phyloP scores from a whole-genome alignment of 306 rosid genomes.

The Luffa acutangula region DNA sequence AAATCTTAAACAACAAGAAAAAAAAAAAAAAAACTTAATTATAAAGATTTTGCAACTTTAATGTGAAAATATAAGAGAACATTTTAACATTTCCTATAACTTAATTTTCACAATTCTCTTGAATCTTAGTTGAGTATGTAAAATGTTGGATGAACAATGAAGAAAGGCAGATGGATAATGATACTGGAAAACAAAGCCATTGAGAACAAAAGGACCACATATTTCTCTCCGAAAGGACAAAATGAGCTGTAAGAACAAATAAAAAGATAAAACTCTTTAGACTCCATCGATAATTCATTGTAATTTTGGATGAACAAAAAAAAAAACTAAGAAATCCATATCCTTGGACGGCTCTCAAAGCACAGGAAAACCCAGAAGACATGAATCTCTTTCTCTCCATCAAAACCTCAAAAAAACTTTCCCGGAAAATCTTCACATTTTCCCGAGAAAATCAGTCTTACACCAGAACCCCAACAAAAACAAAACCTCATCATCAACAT shows the following conservation, averaged over 20 bases:
- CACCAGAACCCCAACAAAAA: neutral
- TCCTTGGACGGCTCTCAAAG: conserved; percentile 11
- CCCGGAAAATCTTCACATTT: conserved; percentile 2
- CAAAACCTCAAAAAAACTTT: neutral
- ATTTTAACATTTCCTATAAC: too few species aligned
- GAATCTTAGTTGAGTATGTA: too few species aligned
- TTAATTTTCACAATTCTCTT: too few species aligned
- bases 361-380: conserved; percentile 8
- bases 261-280: neutral
- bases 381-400: neutral
- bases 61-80: too few species aligned
- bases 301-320: neutral
- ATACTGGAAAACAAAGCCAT: neutral
- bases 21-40: too few species aligned
- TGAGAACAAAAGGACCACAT: neutral
- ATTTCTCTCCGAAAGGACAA: neutral
- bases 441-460: conserved; percentile 4
- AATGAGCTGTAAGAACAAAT: neutral
- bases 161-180: neutral
- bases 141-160: neutral
- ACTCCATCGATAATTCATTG: neutral
- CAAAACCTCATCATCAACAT: neutral
- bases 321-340: neutral
- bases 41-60: too few species aligned
- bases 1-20: too few species aligned